Evolutionary conservation across 108 stramenopile species (phyloP).

Genomic region (Fragilaria crotonensis): DNA sequence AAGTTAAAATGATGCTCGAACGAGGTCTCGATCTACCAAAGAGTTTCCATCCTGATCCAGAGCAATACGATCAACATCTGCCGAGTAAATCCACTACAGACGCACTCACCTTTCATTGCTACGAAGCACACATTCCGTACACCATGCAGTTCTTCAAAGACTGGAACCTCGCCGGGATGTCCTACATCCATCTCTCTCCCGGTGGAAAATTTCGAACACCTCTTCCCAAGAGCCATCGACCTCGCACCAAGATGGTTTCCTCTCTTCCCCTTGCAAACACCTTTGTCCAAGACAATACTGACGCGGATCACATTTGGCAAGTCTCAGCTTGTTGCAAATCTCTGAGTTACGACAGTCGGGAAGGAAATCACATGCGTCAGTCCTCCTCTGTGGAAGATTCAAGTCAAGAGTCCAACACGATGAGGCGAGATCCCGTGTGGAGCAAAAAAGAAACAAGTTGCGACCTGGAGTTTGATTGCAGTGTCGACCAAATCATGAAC

Average conservation of each 20-base stretch:
- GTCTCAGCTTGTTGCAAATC: too few species aligned
- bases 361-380: not conserved
- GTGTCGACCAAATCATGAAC: slow-evolving; percentile 60
- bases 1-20: slow-evolving; percentile 74
- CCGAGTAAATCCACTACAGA: slow-evolving; percentile 7
- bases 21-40: slow-evolving; percentile 57
- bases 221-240: slow-evolving; percentile 30
- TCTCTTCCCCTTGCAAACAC: too few species aligned
- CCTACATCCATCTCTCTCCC: slow-evolving; percentile 55
- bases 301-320: slow-evolving; percentile 1
- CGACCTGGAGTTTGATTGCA: slow-evolving; percentile 72
- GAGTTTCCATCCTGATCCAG: slow-evolving; percentile 56
- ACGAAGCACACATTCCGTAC: slow-evolving; percentile 88
- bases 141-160: slow-evolving; percentile 90
- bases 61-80: slow-evolving; percentile 37
- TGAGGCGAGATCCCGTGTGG: slow-evolving; percentile 19
- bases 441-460: slow-evolving; percentile 55
- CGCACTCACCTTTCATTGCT: slow-evolving; percentile 67
- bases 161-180: slow-evolving; percentile 67
- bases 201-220: slow-evolving; percentile 44
- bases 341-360: too few species aligned
- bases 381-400: not conserved
- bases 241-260: slow-evolving; percentile 13
- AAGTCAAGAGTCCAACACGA: not conserved
- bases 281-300: not conserved